These are phyloP conservation scores for Mycena haematopus DNA, from an alignment of 768 basidiomycete species.

Conservation along the genomic window DNA sequence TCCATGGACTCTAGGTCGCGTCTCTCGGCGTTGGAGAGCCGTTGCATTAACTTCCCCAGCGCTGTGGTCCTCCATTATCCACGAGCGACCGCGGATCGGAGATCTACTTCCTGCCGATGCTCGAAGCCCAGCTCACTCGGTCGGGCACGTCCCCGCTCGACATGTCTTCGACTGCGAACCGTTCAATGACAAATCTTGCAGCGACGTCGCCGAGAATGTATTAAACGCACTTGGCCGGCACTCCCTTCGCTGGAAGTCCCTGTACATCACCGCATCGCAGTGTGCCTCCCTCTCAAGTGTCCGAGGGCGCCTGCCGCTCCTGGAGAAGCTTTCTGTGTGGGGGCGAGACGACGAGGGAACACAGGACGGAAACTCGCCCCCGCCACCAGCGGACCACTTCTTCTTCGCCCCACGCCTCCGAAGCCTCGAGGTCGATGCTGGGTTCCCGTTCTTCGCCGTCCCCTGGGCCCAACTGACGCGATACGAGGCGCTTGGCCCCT, in stretches of 20 bases:
- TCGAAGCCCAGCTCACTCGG: background rate
- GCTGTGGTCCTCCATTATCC: constrained; percentile 10
- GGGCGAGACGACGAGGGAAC: background rate
- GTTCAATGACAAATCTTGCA: background rate
- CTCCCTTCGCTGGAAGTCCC: background rate
- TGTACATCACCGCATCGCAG: background rate
- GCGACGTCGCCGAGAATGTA: background rate
- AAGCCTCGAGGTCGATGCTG: background rate
- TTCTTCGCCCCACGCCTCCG: constrained; percentile 10
- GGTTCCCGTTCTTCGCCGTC: background rate
- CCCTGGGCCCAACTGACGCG: constrained; percentile 15
- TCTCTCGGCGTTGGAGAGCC: constrained; percentile 11
- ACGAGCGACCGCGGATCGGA: background rate
- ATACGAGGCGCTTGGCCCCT: background rate
- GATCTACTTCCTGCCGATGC: background rate
- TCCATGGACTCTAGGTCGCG: constrained; percentile 8
- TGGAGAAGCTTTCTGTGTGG: background rate
- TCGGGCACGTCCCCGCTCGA: background rate
- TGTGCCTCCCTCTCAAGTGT: background rate
- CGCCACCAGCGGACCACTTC: background rate
- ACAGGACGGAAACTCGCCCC: background rate
- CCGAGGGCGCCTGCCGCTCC: background rate
- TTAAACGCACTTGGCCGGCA: background rate
- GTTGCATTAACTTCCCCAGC: constrained; percentile 3
- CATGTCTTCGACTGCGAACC: background rate